Percentiles rank a stretch among this genome's conserved stretches.
Evolutionary conservation across 768 basidiomycete genomes (phyloP).

Genomic region (Amanita pseudoporphyria): DNA sequence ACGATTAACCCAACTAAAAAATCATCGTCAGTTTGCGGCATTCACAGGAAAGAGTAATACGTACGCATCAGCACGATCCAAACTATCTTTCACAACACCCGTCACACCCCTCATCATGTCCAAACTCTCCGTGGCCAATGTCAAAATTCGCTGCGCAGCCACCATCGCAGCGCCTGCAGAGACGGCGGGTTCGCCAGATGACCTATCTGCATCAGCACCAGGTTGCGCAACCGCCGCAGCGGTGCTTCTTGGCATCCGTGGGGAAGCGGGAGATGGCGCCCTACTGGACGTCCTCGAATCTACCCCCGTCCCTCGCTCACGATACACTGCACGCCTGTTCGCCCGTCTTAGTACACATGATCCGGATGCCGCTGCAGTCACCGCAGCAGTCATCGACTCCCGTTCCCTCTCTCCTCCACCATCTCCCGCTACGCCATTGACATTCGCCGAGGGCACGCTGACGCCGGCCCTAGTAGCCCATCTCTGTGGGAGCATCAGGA

Average conservation of each 20-base stretch:
- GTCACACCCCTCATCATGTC: conserved; percentile 90
- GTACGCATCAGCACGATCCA: conserved; percentile 81
- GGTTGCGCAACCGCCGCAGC: conserved; percentile 1
- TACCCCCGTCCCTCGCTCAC: conserved; percentile 30
- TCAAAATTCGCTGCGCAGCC: conserved; percentile 73
- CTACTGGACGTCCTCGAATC: conserved; percentile 20
- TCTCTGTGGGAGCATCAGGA: conserved; percentile 70
- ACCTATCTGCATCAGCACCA: conserved; percentile 8
- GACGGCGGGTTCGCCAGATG: conserved; percentile 12
- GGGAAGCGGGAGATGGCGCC: conserved; percentile 15
- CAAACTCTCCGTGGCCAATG: conserved; percentile 82
- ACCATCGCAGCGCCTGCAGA: conserved; percentile 50
- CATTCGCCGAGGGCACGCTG: conserved; percentile 1
- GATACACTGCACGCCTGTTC: conserved; percentile 22
- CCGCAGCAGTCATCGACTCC: conserved; percentile 22
- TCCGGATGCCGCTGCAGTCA: conserved; percentile 25
- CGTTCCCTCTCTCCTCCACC: conserved; percentile 8
- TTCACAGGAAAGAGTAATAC: conserved; percentile 19
- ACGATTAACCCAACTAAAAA: conserved; percentile 70
- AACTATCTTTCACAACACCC: conserved; percentile 77
- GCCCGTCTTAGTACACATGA: conserved; percentile 22
- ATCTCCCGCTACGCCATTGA: not conserved
- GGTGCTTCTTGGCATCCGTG: conserved; percentile 9
- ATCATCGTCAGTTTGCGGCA: conserved; percentile 3
- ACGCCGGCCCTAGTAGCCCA: conserved; percentile 49